Evolutionary conservation across 2,329 filamentous ascomycete species (phyloP), one percentile per base, ranked within the genome.

Genomic region (Didymella sp.): DNA sequence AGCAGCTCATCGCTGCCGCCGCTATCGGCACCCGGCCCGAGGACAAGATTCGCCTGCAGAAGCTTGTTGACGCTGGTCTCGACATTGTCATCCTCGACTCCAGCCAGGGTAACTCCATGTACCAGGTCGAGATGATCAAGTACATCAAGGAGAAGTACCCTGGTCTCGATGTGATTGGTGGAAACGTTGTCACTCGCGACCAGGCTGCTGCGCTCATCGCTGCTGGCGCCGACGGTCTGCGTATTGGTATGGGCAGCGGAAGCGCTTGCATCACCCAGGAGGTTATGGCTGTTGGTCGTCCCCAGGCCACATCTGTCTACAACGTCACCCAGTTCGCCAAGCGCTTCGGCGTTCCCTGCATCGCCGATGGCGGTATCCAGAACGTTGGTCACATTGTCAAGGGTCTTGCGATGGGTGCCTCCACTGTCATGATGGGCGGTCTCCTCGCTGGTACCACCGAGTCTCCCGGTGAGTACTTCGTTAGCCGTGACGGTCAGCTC

Each of bases 331-430:
- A 87, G 51, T 99, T 99, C 72, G 94, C 95, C 49, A 90, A 90
- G 56, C 89, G 88, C 67, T 99, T 99, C 72, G 95, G 96, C 61
- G 93, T 99, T 67, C 95, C 95, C 56, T 98, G 94, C 80, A 98
- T 99, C 74, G 95, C 95, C 58, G 95, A 99, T 71, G 95, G 95
- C 70, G 95, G 95, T 80, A 90, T 99, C 68, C 95, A 99, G 80
- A 99, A 99, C 74, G 91, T 99, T 66, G 95, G 95, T 52, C 96
- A 99, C 82, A 97, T 99, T 66, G 95, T 99, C 79, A 99, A 99
- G 85, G 94, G 93, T 76, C 88, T 99, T 65, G 89, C 95, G 43
- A 88, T 99, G 63, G 95, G 95, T 68, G 95, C 95, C 57, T 92
- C 91, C 42, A 96, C 93, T 33, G 89, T 99, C 77, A 99, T 99